Evolutionary conservation across 495 filamentous ascomycete species (phyloP).

Genomic region (Aspergillus carlsbadensis): DNA sequence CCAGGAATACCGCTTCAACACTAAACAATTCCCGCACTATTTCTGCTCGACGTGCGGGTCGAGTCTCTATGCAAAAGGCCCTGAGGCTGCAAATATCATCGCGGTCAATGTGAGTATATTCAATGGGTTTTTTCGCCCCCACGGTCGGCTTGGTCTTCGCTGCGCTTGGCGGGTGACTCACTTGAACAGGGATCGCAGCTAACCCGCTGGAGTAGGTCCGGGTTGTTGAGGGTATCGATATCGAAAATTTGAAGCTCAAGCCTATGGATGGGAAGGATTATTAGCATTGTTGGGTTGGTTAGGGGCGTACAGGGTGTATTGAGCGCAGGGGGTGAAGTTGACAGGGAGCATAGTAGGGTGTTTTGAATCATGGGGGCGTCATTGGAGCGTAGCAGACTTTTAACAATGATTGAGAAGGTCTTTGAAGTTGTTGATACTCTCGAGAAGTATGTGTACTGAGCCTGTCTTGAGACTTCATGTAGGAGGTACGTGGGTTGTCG

Average conservation of each 20-base stretch:
- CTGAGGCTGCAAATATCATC: slow-evolving; percentile 24
- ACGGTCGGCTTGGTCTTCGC: background rate
- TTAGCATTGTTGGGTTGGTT: background rate
- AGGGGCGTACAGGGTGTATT: too few species aligned
- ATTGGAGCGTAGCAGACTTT: too few species aligned
- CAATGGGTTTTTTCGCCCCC: too few species aligned
- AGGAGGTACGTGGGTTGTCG: too few species aligned
- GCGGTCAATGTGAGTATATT: slow-evolving; percentile 36
- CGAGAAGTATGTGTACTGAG: too few species aligned
- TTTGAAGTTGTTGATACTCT: too few species aligned
- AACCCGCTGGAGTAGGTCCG: slow-evolving; percentile 24
- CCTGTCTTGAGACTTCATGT: too few species aligned
- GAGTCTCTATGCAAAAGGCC: slow-evolving; percentile 31
- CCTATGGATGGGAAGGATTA: background rate
- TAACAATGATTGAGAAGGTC: too few species aligned
- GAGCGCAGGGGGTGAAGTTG: too few species aligned
- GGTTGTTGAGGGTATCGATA: slow-evolving; percentile 26
- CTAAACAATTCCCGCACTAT: slow-evolving; percentile 35
- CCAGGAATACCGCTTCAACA: slow-evolving; percentile 36
- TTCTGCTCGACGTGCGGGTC: slow-evolving; percentile 45
- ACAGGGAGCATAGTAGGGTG: too few species aligned
- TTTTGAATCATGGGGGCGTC: too few species aligned
- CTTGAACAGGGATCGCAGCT: background rate
- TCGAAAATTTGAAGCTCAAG: slow-evolving; percentile 1
- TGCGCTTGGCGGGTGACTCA: background rate